Percentiles rank a stretch among this genome's conserved stretches.
These are phyloP conservation scores for Acacia melanoxylon DNA, from an alignment of 306 rosid genomes.

Conservation along the genomic window DNA sequence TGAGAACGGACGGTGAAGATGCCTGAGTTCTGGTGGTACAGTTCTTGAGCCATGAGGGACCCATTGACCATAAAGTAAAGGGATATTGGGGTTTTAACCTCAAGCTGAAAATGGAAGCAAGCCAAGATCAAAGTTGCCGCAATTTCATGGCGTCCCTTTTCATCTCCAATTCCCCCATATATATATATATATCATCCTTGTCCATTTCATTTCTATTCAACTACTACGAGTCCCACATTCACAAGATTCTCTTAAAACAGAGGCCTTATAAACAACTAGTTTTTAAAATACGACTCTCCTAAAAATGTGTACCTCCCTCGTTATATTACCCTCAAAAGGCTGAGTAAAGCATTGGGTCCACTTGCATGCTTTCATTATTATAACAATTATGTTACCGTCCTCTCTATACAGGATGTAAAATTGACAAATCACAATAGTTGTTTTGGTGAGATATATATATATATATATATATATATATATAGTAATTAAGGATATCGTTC, in stretches of 20 bases:
- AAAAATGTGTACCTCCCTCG: no score
- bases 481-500: neutral
- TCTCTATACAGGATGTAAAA: neutral
- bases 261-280: no score
- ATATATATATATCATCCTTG: neutral
- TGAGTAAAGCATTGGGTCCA: no score
- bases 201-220: no score
- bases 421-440: neutral
- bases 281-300: no score
- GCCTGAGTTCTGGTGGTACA: neutral
- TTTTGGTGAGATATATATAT: neutral
- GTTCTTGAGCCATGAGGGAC: neutral
- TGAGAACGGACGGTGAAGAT: constrained; percentile 28
- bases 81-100: constrained; percentile 24
- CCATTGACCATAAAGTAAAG: neutral
- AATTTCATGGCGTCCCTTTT: constrained; percentile 22
- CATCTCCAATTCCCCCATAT: no score
- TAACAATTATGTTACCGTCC: no score
- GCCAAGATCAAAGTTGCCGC: constrained; percentile 5
- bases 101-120: constrained; percentile 30
- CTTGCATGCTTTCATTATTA: neutral
- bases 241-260: no score
- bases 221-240: no score
- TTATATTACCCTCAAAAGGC: no score
- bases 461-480: neutral